Percentiles rank a stretch among this genome's conserved stretches.
Evolutionary conservation across 2,329 filamentous ascomycete genomes (phyloP).

Genomic region (Curvularia hawaiiensis): DNA sequence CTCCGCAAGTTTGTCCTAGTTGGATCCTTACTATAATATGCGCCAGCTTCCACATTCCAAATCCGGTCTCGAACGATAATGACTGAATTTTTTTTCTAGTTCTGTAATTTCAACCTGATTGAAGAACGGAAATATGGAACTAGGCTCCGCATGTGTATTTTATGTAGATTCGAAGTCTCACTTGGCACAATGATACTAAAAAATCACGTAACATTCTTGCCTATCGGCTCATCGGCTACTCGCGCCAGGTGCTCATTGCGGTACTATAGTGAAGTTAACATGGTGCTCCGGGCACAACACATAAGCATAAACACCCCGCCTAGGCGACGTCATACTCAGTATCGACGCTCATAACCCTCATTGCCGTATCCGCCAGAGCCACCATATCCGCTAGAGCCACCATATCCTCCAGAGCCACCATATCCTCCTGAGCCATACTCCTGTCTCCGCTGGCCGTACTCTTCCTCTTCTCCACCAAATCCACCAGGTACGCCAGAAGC

Average conservation of each 20-base stretch:
- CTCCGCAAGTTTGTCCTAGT: neutral
- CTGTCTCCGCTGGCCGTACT: conserved; percentile 24
- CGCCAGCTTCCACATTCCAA: neutral
- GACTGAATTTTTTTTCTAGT: neutral
- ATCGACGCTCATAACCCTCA: conserved; percentile 28
- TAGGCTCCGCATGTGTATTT: neutral
- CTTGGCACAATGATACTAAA: neutral
- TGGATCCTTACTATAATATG: neutral
- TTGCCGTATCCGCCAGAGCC: conserved; percentile 24
- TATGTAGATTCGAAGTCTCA: neutral
- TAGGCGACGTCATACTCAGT: conserved; percentile 12
- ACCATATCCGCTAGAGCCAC: conserved; percentile 14
- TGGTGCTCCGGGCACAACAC: conserved; percentile 6
- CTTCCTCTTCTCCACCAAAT: conserved; percentile 20
- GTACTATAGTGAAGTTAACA: conserved; percentile 5
- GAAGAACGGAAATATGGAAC: neutral
- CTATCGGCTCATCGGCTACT: neutral
- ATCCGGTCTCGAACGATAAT: neutral
- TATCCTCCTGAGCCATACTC: conserved; percentile 24
- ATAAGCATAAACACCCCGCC: neutral
- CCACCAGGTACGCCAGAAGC: conserved; percentile 19
- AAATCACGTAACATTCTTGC: neutral
- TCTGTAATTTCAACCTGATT: neutral
- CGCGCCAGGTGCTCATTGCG: neutral
- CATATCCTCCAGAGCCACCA: no score